Percentiles rank a stretch among this genome's conserved stretches.
Evolutionary conservation across 1,284 basidiomycete species (phyloP).

Genomic region (Tranzscheliella williamsii): DNA sequence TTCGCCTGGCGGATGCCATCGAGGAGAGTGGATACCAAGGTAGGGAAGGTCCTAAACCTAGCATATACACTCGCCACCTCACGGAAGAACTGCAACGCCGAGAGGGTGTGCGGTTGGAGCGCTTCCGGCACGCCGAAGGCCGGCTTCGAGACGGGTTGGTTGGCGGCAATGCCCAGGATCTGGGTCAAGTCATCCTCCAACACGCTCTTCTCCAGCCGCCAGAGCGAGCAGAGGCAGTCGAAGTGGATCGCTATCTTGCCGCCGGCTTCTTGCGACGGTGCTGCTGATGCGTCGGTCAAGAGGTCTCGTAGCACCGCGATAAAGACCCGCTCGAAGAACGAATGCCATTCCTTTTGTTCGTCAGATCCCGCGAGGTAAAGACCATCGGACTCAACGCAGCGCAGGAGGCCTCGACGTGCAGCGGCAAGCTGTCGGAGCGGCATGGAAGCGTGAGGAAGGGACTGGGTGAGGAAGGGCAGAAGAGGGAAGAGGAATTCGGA

Average conservation of each 20-base stretch:
- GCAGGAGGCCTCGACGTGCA: slow-evolving; percentile 16
- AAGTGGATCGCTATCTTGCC: slow-evolving; percentile 20
- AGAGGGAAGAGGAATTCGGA: slow-evolving; percentile 23
- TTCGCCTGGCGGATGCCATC: slow-evolving; percentile 2
- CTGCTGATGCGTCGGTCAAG: not conserved
- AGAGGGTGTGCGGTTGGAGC: slow-evolving; percentile 3
- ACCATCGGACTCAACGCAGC: slow-evolving; percentile 18
- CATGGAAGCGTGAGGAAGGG: too few species aligned
- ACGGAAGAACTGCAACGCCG: slow-evolving; percentile 22
- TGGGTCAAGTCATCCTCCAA: slow-evolving; percentile 15
- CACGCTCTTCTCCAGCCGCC: slow-evolving; percentile 28
- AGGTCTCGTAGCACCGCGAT: slow-evolving; percentile 5
- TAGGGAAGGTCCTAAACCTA: slow-evolving; percentile 19
- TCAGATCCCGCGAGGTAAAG: slow-evolving; percentile 19
- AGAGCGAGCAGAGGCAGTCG: slow-evolving; percentile 16
- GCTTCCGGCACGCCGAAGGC: slow-evolving; percentile 11
- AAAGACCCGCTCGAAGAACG: slow-evolving; percentile 14
- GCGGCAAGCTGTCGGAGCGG: slow-evolving; percentile 1
- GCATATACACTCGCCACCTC: slow-evolving; percentile 12
- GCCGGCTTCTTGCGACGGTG: too few species aligned
- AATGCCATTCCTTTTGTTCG: slow-evolving; percentile 29
- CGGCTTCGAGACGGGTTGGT: slow-evolving; percentile 6
- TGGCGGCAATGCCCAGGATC: slow-evolving; percentile 17
- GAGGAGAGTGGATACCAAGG: slow-evolving; percentile 12
- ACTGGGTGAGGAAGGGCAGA: slow-evolving; percentile 10